Evolutionary conservation across 2,329 filamentous ascomycete species (phyloP), one percentile per base, ranked within the genome.

Genomic region (Fusarium beomiforme): DNA sequence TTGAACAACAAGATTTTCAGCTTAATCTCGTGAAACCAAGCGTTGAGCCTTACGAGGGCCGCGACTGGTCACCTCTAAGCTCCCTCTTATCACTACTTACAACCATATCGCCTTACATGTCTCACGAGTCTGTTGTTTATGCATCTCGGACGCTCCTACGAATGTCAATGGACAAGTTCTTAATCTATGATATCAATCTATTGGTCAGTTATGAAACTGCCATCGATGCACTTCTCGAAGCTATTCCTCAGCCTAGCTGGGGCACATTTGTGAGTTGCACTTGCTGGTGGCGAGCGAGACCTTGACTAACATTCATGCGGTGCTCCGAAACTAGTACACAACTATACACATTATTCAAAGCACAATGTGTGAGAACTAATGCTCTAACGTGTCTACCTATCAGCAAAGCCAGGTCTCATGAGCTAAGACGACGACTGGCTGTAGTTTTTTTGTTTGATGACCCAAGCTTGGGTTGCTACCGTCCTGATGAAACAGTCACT

Each of bases 381-480:
- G 82, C 90, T 8, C 82, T 94, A 14, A 80, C 85, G 21, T 84
- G 86, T 44, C 84, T 95, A 19, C 89, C 92, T 1, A 81, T 86
- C 13, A 83, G 81, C 9, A 85, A 82, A 6, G 74, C 82, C 0
- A 79, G 79, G 19, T 80, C 87, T 3, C 87, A 91, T 67, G 87
- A 91, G 37, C 82, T 95, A 31, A 87, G 91, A 34, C 86, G 91
- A 14, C 84, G 90, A 36, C 84, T 96, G 11, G 91, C 93, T 6
- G 82, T 91, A 8, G 85, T 87, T 2, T 90, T 89, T 70, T 83
- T 93, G 69, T 87, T 93, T 66, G 77, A 84, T 33, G 83, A 90
- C 69, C 73, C 82, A 1, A 69, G 78, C 1, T 80, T 86, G 3
- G 81, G 82, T 12, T 78, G 79, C 31, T 77, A 80, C 16, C 78